Percentiles rank a stretch among this genome's conserved stretches.
phyloP scores from a whole-genome alignment of 257 asterid species.

The Solanum pimpinellifolium region DNA sequence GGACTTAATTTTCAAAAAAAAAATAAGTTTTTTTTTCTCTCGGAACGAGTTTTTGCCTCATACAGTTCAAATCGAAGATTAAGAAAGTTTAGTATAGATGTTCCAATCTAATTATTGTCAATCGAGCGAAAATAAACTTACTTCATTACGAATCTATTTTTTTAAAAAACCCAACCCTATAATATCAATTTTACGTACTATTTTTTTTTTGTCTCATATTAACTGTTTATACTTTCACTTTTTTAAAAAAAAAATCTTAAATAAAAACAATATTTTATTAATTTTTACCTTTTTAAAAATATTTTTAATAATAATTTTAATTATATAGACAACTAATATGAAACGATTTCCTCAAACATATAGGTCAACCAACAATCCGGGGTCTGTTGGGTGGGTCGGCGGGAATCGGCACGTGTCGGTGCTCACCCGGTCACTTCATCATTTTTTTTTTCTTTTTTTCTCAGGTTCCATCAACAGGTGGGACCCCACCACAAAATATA shows the following conservation, averaged over 20 bases:
- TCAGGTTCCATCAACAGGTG: background rate
- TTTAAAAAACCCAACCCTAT: fast-evolving
- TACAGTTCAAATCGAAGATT: too few relatives aligned
- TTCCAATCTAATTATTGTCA: fast-evolving
- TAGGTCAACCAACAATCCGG: conserved; percentile 38
- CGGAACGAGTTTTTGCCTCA: background rate
- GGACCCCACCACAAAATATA: background rate
- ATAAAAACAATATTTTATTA: too few relatives aligned
- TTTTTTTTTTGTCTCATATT: background rate
- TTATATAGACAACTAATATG: background rate
- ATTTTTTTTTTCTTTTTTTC: background rate
- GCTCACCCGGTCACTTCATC: conserved; percentile 26
- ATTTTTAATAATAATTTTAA: too few relatives aligned
- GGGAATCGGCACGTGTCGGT: conserved; percentile 55
- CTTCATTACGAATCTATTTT: background rate
- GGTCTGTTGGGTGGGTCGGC: conserved; percentile 57
- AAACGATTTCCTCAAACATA: background rate
- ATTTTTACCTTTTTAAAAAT: too few relatives aligned
- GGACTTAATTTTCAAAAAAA: conserved; percentile 1
- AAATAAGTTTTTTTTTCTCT: background rate
- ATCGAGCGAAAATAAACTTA: fast-evolving
- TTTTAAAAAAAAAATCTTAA: too few relatives aligned
- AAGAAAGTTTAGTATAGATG: too few relatives aligned
- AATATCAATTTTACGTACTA: fast-evolving
- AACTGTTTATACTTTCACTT: background rate